These are phyloP conservation scores for Pyrenochaeta sp. DNA, from an alignment of 2,329 filamentous ascomycete genomes.

Conservation along the genomic window DNA sequence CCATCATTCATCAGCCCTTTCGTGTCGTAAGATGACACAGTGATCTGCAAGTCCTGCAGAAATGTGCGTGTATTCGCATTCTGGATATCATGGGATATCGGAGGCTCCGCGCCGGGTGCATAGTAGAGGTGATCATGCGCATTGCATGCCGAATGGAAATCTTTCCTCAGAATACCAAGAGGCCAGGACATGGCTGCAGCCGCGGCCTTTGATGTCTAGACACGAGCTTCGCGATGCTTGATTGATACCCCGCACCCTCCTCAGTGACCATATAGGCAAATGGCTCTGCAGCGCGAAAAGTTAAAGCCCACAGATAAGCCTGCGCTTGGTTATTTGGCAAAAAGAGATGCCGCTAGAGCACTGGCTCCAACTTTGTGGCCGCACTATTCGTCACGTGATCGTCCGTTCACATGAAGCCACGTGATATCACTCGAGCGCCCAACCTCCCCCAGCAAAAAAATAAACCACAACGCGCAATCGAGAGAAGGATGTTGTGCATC, in stretches of 20 bases:
- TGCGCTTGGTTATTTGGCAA: background rate
- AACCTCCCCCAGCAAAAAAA: slow-evolving; percentile 1
- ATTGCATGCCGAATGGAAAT: slow-evolving; percentile 4
- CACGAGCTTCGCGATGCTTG: background rate
- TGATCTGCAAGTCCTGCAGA: slow-evolving; percentile 11
- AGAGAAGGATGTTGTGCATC: slow-evolving; percentile 28
- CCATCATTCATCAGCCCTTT: background rate
- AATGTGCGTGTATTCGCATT: slow-evolving; percentile 7
- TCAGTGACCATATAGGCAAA: too few species aligned
- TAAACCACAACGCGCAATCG: slow-evolving; percentile 13
- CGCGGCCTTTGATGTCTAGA: background rate
- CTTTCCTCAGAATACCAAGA: background rate
- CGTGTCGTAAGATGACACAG: background rate
- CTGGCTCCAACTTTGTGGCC: too few species aligned
- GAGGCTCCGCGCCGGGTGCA: slow-evolving; percentile 10
- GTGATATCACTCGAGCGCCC: background rate
- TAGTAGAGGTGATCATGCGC: slow-evolving; percentile 10
- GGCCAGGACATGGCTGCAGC: slow-evolving; percentile 8
- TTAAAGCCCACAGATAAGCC: too few species aligned
- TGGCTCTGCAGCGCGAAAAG: too few species aligned
- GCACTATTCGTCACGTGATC: too few species aligned
- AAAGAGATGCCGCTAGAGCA: background rate
- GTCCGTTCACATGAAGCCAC: background rate
- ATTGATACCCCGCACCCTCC: slow-evolving; percentile 2
- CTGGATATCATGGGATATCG: background rate